phyloP scores from a whole-genome alignment of 192 early-diverging fungal genomes.

The Linnemannia elongata region DNA sequence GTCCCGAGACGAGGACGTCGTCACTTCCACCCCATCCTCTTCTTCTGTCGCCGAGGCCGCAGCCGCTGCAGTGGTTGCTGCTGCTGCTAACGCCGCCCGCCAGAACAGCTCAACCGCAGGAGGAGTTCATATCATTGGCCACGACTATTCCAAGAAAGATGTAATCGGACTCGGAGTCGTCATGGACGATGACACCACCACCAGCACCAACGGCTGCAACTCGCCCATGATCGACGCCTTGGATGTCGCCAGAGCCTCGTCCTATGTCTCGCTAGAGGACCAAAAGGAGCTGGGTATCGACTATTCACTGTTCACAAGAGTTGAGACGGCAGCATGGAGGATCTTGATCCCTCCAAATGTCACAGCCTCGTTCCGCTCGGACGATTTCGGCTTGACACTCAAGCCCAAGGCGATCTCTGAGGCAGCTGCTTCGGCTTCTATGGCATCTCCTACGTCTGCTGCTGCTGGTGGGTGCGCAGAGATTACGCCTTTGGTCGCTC shows the following conservation, averaged over 20 bases:
- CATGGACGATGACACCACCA: neutral
- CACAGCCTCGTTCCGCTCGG: slow-evolving; percentile 37
- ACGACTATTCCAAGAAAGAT: slow-evolving; percentile 4
- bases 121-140: slow-evolving; percentile 20
- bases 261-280: slow-evolving; percentile 33
- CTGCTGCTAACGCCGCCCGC: slow-evolving; percentile 27
- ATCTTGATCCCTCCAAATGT: slow-evolving; percentile 56
- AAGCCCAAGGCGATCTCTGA: slow-evolving; percentile 28
- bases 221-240: slow-evolving; percentile 25
- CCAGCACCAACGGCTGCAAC: neutral
- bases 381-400: slow-evolving; percentile 52
- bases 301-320: slow-evolving; percentile 46
- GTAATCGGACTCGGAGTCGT: slow-evolving; percentile 18
- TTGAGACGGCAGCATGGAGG: slow-evolving; percentile 52
- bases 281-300: slow-evolving; percentile 50
- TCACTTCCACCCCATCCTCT: neutral
- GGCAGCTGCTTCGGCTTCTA: neutral
- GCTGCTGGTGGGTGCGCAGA: neutral
- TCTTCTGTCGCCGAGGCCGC: slow-evolving; percentile 19
- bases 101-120: neutral
- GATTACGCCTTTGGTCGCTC: neutral
- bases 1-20: slow-evolving; percentile 12
- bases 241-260: slow-evolving; percentile 36
- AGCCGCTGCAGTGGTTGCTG: slow-evolving; percentile 20
- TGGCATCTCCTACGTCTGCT: neutral